Percentiles rank a stretch among this genome's conserved stretches.
phyloP scores from a whole-genome alignment of 495 filamentous ascomycete genomes.

The Penicillium subrubescens region DNA sequence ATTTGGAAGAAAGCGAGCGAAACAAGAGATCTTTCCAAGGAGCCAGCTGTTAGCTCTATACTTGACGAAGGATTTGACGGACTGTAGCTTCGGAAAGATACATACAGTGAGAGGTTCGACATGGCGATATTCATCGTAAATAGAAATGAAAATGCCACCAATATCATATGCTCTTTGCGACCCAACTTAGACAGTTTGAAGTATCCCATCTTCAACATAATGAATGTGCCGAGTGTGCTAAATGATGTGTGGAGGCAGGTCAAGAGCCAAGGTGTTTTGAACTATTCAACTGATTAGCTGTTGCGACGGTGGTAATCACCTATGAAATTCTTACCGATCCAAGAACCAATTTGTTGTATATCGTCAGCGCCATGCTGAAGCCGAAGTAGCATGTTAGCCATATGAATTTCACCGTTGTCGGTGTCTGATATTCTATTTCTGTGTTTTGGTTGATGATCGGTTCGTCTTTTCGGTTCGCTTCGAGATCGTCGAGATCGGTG shows the following conservation, averaged over 20 bases:
- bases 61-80: background rate
- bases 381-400: slow-evolving; percentile 21
- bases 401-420: slow-evolving; percentile 19
- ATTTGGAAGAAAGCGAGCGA: slow-evolving; percentile 24
- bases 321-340: slow-evolving; percentile 11
- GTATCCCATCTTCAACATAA: slow-evolving; percentile 18
- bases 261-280: slow-evolving; percentile 22
- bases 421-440: slow-evolving; percentile 20
- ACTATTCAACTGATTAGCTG: slow-evolving; percentile 4
- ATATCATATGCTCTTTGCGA: slow-evolving; percentile 15
- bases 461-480: slow-evolving; percentile 16
- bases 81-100: background rate
- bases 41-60: background rate
- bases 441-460: background rate
- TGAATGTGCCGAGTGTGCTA: slow-evolving; percentile 14
- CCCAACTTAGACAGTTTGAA: slow-evolving; percentile 17
- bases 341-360: slow-evolving; percentile 23
- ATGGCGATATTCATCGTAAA: slow-evolving; percentile 25
- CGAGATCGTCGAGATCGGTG: slow-evolving; percentile 10
- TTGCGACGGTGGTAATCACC: background rate
- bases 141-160: slow-evolving; percentile 20
- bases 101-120: slow-evolving; percentile 22
- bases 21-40: slow-evolving; percentile 14
- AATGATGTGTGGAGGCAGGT: slow-evolving; percentile 20
- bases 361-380: slow-evolving; percentile 22